Base-by-base conservation (phyloP, 2,329 filamentous ascomycete species). In the Trichoderma pleuroti region DNA sequence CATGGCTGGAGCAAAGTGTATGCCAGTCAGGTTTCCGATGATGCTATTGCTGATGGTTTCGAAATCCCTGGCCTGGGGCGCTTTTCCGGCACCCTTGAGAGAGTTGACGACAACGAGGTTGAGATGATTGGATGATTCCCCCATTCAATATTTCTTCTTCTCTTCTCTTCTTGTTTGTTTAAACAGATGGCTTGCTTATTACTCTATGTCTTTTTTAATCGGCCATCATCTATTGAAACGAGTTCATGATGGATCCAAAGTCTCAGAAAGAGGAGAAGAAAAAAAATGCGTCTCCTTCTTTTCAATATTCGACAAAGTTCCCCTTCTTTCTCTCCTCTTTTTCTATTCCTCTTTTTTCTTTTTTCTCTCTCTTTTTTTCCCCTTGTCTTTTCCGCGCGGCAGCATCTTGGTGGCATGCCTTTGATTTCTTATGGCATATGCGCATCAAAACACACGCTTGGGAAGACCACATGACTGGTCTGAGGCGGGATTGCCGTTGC, bases 1-100 rank as follows among this genome's bases (percentile, higher is more conserved):
- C 74, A 78, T n/a, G 80, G 81, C 26, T 84, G 82, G 83, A 68
- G 73, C 1, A 74, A 64, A 11, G 30, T 81, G 6, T 84, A 84
- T 64, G 76, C 77, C 6, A 57, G 72, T 2, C 73, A 72, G 6
- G 72, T 77, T 5, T 77, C 78, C n/a, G 69, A 74, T 0, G 79
- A 81, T 14, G 81, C 83, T 12, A 54, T 71, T 24, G 67, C 66
- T 9, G 83, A 84, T 66, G 82, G 81, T 11, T 74, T 81, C 30
- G 73, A 76, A 2, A 26, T 52, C 3, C 81, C 81, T 0, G 83
- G 82, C n/a, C 36, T 64, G 10, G 82, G 80, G 3, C 82, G 82
- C 24, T 84, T 84, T 74, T 80, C 77, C 16, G 83, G 83, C 7
- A 75, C 72, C 12, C 74, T 82, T 26, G 72, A 76, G 68, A 32